phyloP scores from a whole-genome alignment of 768 basidiomycete genomes.

The Russula virescens region DNA sequence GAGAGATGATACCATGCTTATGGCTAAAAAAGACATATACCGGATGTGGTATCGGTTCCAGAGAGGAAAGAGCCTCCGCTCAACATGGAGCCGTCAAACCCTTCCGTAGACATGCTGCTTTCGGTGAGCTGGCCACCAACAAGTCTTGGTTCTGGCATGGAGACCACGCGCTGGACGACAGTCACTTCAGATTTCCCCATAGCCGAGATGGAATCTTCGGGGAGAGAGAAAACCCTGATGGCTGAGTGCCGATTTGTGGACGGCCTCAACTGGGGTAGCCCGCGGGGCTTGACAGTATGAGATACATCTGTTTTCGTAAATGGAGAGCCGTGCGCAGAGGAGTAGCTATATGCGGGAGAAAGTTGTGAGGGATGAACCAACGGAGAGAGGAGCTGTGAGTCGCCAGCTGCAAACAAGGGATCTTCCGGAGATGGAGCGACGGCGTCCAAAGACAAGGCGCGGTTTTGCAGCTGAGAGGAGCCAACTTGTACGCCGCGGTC shows the following conservation, averaged over 20 bases:
- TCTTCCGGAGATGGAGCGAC: neutral
- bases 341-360: slow-evolving; percentile 23
- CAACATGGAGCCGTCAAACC: slow-evolving; percentile 18
- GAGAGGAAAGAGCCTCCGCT: slow-evolving; percentile 23
- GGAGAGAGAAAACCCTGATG: slow-evolving; percentile 21
- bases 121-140: slow-evolving; percentile 8
- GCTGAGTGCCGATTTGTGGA: slow-evolving; percentile 6
- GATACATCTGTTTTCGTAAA: neutral
- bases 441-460: neutral
- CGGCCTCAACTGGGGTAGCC: slow-evolving; percentile 19
- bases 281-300: slow-evolving; percentile 16
- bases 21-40: slow-evolving; percentile 12
- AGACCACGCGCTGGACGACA: slow-evolving; percentile 17
- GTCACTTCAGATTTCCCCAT: slow-evolving; percentile 1
- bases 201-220: slow-evolving; percentile 13
- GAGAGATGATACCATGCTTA: slow-evolving; percentile 7
- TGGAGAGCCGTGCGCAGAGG: neutral
- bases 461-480: neutral
- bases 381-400: neutral
- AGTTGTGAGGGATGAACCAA: slow-evolving; percentile 4
- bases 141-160: slow-evolving; percentile 22
- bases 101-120: slow-evolving; percentile 22
- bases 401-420: neutral
- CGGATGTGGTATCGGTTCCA: slow-evolving; percentile 23
- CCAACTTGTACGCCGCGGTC: slow-evolving; percentile 25